Evolutionary conservation across 257 asterid species (phyloP), one percentile per base, ranked within the genome.

Genomic region (Jacaranda mimosifolia): DNA sequence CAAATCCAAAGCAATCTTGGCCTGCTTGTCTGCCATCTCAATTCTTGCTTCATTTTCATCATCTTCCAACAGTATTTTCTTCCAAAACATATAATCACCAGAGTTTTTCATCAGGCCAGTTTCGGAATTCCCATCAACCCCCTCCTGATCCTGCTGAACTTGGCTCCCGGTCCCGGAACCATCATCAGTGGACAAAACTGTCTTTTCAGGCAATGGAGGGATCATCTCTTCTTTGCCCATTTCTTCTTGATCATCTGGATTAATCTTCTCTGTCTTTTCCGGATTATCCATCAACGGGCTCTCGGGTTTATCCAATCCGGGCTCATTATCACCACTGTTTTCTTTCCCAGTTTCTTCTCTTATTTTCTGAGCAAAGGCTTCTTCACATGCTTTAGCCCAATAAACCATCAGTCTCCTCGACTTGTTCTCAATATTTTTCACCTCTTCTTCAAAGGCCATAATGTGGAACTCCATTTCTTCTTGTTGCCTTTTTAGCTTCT

Each of bases 401-500:
- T 43, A 53, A 73, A 10, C 38, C 5, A 78, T 21, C 35, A 79
- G 9, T 26, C 63, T 77, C 39, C 70, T 26, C 5, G 77, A 72
- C 19, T 72, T 62, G 4, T 36, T 52, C 52, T 83, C 83, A 8
- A 49, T 13, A 0, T 13, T 63, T 59, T 26, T 60, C 26, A 70
- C n/a, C 19, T 79, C 65, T 6, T 74, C 45, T 38, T 74, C 56
- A n/a, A 81, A 63, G 17, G 59, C 68, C 14, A 18, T 35, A 11
- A 92, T 71, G 3, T 68, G 74, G 8, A 45, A 60, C 35, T 84
- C 84, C 55, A 76, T 45, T 4, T 83, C 80, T 3, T 65, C 63
- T 3, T 83, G 87, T 66, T 77, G 73, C 62, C 42, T 55, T 70
- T 81, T 87, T 7, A 88, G 74, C 62, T 69, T 79, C 45, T 80